A percentile compares a stretch with the other conserved stretches of the same genome.
Conservation (phyloP, 1,284 basidiomycete species). For the Schizophyllum amplum region DNA sequence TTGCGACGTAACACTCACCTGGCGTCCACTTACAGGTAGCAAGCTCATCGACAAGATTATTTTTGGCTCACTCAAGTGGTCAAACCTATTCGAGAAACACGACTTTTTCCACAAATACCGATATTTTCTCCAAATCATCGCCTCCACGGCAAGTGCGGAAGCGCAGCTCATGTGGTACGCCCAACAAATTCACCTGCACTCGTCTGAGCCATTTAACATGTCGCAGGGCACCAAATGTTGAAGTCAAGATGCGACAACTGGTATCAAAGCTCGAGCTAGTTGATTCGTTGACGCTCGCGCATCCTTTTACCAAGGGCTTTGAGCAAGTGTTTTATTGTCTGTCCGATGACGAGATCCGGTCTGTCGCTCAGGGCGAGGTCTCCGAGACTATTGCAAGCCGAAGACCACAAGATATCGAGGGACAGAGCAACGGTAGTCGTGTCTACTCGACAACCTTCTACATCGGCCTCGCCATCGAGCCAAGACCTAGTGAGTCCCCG, state of each 20-base stretch:
- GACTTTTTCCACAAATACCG: constrained; percentile 98
- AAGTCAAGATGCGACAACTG: constrained; percentile 90
- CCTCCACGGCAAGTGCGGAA: constrained; percentile 79
- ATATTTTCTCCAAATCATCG: constrained; percentile 95
- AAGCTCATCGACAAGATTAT: constrained; percentile 91
- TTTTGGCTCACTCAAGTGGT: constrained; percentile 77
- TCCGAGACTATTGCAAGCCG: constrained; percentile 26
- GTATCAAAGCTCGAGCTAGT: constrained; percentile 97
- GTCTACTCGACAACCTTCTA: constrained; percentile 95
- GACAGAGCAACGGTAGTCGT: constrained; percentile 65
- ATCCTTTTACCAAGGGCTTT: constrained; percentile 94
- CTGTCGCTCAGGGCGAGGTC: constrained; percentile 80
- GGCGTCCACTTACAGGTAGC: constrained; percentile 51
- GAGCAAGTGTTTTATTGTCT: constrained; percentile 81
- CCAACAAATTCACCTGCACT: background rate
- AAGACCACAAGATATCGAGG: constrained; percentile 73
- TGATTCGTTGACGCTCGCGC: constrained; percentile 84
- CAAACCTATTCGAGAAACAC: constrained; percentile 86
- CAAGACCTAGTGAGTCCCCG: constrained; percentile 71
- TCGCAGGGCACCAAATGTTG: constrained; percentile 84
- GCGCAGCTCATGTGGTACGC: constrained; percentile 90
- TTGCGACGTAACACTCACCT: background rate
- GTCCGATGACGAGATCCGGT: constrained; percentile 78
- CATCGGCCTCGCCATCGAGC: constrained; percentile 89
- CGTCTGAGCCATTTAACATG: constrained; percentile 1